Conservation (phyloP, 345 rosid species). For the Salix exigua region DNA sequence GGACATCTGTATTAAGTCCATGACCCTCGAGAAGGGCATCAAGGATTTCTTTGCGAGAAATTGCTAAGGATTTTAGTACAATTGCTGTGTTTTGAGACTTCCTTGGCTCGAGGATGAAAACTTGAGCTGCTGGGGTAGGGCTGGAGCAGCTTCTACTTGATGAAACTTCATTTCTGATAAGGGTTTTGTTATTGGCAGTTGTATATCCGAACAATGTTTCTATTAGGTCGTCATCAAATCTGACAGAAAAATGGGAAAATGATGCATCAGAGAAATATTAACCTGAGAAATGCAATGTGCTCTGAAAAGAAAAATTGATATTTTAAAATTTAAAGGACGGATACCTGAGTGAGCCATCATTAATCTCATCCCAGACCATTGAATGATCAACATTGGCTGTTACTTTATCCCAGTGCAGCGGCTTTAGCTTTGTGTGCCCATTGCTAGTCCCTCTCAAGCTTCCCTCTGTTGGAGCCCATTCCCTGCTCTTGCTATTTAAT, state of each 20-base stretch:
- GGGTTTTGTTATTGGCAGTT: constrained; percentile 12
- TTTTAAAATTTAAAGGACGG: neutral
- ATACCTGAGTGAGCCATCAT: constrained; percentile 57
- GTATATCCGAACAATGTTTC: constrained; percentile 48
- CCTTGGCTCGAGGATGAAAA: constrained; percentile 50
- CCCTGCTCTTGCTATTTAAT: constrained; percentile 20
- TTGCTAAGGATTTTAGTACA: constrained; percentile 45
- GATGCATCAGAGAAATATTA: neutral
- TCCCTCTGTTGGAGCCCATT: constrained; percentile 22
- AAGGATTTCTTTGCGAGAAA: constrained; percentile 41
- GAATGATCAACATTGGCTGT: constrained; percentile 52
- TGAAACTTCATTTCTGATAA: constrained; percentile 1
- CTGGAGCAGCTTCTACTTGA: constrained; percentile 21
- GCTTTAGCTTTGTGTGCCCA: constrained; percentile 44
- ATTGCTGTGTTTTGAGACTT: constrained; percentile 58
- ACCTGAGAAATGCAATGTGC: neutral
- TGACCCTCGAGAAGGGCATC: constrained; percentile 48
- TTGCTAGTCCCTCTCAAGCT: constrained; percentile 20
- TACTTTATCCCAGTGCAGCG: constrained; percentile 68
- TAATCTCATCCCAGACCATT: constrained; percentile 62
- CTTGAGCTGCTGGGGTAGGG: constrained; percentile 27
- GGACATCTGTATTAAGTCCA: constrained; percentile 47
- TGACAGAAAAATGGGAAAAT: constrained; percentile 19
- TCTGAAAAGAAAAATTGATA: neutral
- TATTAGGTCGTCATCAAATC: constrained; percentile 52